phyloP scores from a whole-genome alignment of 2,329 filamentous ascomycete species.

The Cercospora brassicicola region DNA sequence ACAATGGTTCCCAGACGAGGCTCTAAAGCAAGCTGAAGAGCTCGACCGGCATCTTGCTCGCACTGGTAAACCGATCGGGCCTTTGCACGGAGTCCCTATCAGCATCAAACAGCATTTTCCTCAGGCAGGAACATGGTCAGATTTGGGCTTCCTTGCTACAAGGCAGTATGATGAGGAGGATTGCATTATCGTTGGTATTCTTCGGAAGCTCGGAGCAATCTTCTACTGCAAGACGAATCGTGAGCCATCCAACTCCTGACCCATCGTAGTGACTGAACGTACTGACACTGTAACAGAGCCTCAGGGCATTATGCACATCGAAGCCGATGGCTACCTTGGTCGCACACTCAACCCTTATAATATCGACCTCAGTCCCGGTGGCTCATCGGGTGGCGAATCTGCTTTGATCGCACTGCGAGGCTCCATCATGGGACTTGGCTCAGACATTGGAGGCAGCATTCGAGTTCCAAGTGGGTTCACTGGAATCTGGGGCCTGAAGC shows the following conservation, averaged over 20 bases:
- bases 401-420: slow-evolving; percentile 61
- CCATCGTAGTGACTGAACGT: too few relatives aligned
- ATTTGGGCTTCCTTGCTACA: slow-evolving; percentile 47
- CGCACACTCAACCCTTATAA: slow-evolving; percentile 63
- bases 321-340: slow-evolving; percentile 40
- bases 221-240: slow-evolving; percentile 55
- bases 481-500: slow-evolving; percentile 36
- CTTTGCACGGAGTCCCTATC: slow-evolving; percentile 55
- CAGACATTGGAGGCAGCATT: slow-evolving; percentile 63
- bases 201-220: slow-evolving; percentile 51
- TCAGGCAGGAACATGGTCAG: slow-evolving; percentile 4
- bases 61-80: slow-evolving; percentile 41
- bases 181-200: slow-evolving; percentile 41
- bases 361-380: slow-evolving; percentile 60
- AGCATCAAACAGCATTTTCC: slow-evolving; percentile 51
- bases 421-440: slow-evolving; percentile 60
- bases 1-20: slow-evolving; percentile 47
- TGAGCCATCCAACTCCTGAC: not conserved
- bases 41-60: slow-evolving; percentile 30
- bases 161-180: slow-evolving; percentile 41
- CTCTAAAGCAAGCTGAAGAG: slow-evolving; percentile 27
- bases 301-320: slow-evolving; percentile 43
- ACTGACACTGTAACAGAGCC: slow-evolving; percentile 43
- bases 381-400: slow-evolving; percentile 66
- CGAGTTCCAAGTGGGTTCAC: slow-evolving; percentile 82